Evolutionary conservation across 805 yeast genomes (phyloP).

Genomic region (Lipomyces sp.): DNA sequence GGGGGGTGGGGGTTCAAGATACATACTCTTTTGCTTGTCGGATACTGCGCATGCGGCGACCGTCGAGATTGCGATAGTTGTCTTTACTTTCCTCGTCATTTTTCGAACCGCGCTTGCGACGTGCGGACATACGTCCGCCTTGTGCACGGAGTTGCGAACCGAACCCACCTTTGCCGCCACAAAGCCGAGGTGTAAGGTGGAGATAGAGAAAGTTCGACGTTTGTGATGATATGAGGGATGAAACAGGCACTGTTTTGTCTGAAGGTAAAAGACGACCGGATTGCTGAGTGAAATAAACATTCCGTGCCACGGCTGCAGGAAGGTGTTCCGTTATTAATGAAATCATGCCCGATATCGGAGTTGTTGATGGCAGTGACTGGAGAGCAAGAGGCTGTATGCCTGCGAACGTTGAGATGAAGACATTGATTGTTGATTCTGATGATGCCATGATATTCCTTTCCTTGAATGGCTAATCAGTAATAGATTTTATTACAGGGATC

Average conservation of each 20-base stretch:
- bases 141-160: conserved; percentile 51
- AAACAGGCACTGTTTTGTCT: conserved; percentile 1
- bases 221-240: neutral
- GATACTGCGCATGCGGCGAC: conserved; percentile 48
- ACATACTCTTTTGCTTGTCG: conserved; percentile 49
- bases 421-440: conserved; percentile 6
- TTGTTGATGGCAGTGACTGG: neutral
- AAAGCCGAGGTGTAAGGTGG: conserved; percentile 21
- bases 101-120: conserved; percentile 37
- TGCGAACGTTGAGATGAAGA: conserved; percentile 13
- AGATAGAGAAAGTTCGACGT: neutral
- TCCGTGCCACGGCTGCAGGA: conserved; percentile 15
- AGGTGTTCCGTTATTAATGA: neutral
- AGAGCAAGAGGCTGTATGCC: conserved; percentile 9
- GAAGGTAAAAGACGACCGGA: conserved; percentile 20
- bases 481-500: neutral
- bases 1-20: no score
- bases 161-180: conserved; percentile 61
- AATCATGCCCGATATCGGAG: neutral
- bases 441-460: neutral
- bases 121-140: conserved; percentile 49
- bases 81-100: conserved; percentile 43
- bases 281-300: conserved; percentile 9
- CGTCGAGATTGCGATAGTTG: conserved; percentile 51
- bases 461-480: neutral